Evolutionary conservation across 768 basidiomycete species (phyloP).

Genomic region (Pluteus cervinus): DNA sequence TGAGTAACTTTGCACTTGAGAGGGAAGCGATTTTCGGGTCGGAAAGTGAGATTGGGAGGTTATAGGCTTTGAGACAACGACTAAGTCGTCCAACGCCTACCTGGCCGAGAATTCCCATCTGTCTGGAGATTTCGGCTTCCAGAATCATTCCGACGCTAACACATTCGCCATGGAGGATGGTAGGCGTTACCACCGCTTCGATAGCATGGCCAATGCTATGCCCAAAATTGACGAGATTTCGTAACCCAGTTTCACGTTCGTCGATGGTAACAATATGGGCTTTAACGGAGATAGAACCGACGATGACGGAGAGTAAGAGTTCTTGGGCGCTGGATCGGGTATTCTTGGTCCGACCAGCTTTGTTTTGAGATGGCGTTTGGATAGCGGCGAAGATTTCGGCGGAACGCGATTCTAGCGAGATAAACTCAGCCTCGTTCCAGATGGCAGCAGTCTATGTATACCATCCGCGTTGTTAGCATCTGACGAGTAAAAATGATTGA

Average conservation of each 20-base stretch:
- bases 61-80: constrained; percentile 84
- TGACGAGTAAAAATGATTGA: constrained; percentile 2
- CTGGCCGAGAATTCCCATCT: constrained; percentile 82
- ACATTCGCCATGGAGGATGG: constrained; percentile 95
- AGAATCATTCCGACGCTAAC: constrained; percentile 95
- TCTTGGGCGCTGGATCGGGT: constrained; percentile 74
- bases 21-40: constrained; percentile 75
- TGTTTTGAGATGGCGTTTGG: constrained; percentile 56
- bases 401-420: constrained; percentile 79
- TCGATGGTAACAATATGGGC: constrained; percentile 96
- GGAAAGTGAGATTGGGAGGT: constrained; percentile 75
- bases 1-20: constrained; percentile 65
- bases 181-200: constrained; percentile 91
- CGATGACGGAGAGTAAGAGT: constrained; percentile 85
- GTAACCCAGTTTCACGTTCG: constrained; percentile 92
- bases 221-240: constrained; percentile 98
- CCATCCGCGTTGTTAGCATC: constrained; percentile 4
- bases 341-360: constrained; percentile 47
- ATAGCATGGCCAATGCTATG: constrained; percentile 99
- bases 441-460: constrained; percentile 93
- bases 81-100: constrained; percentile 89
- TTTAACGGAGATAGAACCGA: constrained; percentile 92
- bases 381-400: constrained; percentile 85
- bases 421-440: constrained; percentile 90
- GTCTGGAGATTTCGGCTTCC: constrained; percentile 90